These are phyloP conservation scores for Venturia pyrina DNA, from an alignment of 2,329 filamentous ascomycete species.

Conservation along the genomic window DNA sequence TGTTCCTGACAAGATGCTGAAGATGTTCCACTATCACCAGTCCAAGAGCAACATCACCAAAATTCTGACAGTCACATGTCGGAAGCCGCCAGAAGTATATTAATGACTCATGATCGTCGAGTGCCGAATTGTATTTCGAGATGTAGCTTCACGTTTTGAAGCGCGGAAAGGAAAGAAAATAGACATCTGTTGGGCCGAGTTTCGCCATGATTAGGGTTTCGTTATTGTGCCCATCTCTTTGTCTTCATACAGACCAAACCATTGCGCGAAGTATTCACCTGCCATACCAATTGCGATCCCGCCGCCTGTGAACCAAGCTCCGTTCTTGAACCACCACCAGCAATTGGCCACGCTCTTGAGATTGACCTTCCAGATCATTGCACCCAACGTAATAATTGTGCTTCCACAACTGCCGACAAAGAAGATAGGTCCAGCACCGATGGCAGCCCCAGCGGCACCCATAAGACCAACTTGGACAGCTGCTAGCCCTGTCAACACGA, in stretches of 20 bases:
- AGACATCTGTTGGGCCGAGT: background rate
- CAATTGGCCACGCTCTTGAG: constrained; percentile 48
- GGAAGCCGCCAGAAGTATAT: background rate
- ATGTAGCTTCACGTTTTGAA: background rate
- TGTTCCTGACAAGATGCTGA: background rate
- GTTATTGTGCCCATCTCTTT: background rate
- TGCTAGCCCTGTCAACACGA: constrained; percentile 61
- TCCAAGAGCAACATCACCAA: background rate
- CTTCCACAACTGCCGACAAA: constrained; percentile 49
- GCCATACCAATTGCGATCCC: constrained; percentile 46
- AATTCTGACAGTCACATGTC: background rate
- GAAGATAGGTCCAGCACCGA: constrained; percentile 48
- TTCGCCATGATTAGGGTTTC: background rate
- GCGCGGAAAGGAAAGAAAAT: background rate
- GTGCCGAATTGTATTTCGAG: background rate
- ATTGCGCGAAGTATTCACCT: constrained; percentile 38
- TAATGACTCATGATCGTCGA: background rate
- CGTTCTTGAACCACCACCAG: constrained; percentile 56
- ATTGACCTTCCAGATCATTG: constrained; percentile 50
- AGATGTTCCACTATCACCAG: background rate
- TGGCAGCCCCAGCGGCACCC: constrained; percentile 56
- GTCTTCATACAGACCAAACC: background rate
- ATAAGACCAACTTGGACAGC: constrained; percentile 59
- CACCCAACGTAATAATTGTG: constrained; percentile 42
- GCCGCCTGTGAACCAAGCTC: constrained; percentile 52